A percentile compares a stretch with the other conserved stretches of the same genome.
These are phyloP conservation scores for Pseudozyma thailandica DNA, from an alignment of 1,284 basidiomycete genomes.

Conservation along the genomic window DNA sequence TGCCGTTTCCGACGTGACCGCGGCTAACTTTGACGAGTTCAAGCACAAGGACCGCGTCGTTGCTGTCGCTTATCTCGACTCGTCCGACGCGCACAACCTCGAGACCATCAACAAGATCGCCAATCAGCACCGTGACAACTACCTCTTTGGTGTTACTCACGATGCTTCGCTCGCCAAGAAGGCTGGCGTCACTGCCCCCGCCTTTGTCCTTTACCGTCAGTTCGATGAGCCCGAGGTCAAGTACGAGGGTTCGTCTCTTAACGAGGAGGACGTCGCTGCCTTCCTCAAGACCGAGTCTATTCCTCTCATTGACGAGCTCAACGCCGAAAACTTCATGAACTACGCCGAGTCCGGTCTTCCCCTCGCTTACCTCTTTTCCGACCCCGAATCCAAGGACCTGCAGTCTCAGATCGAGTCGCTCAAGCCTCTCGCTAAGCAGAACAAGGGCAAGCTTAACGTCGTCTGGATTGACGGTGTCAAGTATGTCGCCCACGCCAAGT, in stretches of 20 bases:
- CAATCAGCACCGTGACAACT: conserved; percentile 88
- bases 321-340: conserved; percentile 88
- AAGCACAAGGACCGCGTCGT: conserved; percentile 90
- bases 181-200: conserved; percentile 81
- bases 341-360: conserved; percentile 87
- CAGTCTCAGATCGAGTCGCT: conserved; percentile 78
- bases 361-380: conserved; percentile 93
- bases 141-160: conserved; percentile 81
- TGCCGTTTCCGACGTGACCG: conserved; percentile 85
- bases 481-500: conserved; percentile 94
- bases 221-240: conserved; percentile 86
- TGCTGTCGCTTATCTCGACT: conserved; percentile 82
- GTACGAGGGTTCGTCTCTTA: conserved; percentile 70
- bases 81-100: conserved; percentile 74
- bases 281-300: conserved; percentile 85
- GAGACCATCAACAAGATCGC: conserved; percentile 80
- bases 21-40: conserved; percentile 84
- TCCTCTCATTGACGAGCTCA: conserved; percentile 91
- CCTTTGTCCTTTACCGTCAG: conserved; percentile 88
- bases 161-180: conserved; percentile 75
- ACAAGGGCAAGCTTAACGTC: conserved; percentile 92
- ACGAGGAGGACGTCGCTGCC: conserved; percentile 71
- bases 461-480: conserved; percentile 96
- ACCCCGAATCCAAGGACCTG: conserved; percentile 79
- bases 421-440: conserved; percentile 79